Conservation (phyloP, 2,329 filamentous ascomycete species). For the Capronia epimyces region DNA sequence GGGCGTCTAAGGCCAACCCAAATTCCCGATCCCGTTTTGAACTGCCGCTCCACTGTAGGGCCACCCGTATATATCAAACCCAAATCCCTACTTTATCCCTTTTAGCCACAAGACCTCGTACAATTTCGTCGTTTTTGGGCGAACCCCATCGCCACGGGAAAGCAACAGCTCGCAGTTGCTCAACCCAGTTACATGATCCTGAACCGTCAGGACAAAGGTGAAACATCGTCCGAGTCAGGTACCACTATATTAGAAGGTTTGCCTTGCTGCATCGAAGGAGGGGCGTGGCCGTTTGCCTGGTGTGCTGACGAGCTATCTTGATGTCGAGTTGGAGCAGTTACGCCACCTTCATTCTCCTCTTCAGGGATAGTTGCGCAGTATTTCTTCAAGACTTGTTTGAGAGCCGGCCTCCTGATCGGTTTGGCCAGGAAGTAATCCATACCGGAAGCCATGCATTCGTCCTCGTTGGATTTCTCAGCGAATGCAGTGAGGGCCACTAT, state of each 20-base stretch:
- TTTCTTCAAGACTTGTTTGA: constrained; percentile 78
- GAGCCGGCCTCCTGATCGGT: constrained; percentile 70
- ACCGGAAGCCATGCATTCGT: constrained; percentile 78
- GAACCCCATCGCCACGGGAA: no score
- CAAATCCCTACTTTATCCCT: neutral
- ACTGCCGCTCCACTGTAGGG: neutral
- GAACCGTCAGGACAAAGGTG: constrained; percentile 19
- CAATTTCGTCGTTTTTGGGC: neutral
- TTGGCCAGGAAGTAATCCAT: constrained; percentile 85
- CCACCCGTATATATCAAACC: neutral
- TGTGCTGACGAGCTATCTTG: neutral
- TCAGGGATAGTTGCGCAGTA: constrained; percentile 77
- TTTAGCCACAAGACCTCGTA: neutral
- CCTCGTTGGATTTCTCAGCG: constrained; percentile 81
- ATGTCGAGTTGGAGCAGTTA: constrained; percentile 7
- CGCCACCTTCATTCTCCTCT: constrained; percentile 47
- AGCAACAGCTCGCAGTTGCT: no score
- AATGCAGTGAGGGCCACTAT: constrained; percentile 91
- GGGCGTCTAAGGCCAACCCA: neutral
- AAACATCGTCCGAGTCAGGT: constrained; percentile 15
- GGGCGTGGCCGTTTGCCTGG: neutral
- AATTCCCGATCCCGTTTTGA: neutral
- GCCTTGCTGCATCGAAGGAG: neutral
- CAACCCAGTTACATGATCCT: no score
- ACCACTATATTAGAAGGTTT: constrained; percentile 4